phyloP scores from a whole-genome alignment of 805 yeast species.

The Starmerella gropengiesseri region DNA sequence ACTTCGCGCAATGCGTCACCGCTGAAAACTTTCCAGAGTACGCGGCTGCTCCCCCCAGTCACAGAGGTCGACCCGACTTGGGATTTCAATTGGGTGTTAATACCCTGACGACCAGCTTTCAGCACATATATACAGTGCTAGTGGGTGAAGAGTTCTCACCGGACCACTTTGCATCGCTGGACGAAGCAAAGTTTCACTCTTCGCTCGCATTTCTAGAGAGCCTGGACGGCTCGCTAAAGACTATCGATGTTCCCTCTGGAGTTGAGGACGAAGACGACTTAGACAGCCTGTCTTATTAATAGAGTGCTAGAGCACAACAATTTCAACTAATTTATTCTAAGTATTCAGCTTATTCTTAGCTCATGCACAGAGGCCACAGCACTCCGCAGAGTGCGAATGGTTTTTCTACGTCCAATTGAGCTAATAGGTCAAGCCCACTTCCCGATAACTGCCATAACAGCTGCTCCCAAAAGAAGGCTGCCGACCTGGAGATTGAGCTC shows the following conservation, averaged over 20 bases:
- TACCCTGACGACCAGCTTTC: slow-evolving; percentile 60
- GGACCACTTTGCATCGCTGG: slow-evolving; percentile 16
- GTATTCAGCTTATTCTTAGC: background rate
- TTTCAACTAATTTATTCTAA: too few relatives aligned
- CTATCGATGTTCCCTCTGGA: background rate
- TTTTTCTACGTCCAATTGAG: background rate
- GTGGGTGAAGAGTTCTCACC: slow-evolving; percentile 34
- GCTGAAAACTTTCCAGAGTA: slow-evolving; percentile 40
- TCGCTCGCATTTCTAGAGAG: slow-evolving; percentile 11
- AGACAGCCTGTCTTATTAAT: slow-evolving; percentile 2
- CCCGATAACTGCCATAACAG: slow-evolving; percentile 63
- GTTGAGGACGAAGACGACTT: slow-evolving; percentile 1
- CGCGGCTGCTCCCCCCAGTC: slow-evolving; percentile 60
- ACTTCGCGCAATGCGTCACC: slow-evolving; percentile 88
- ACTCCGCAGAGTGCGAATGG: too few relatives aligned
- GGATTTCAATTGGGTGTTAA: slow-evolving; percentile 79
- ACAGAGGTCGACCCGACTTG: slow-evolving; percentile 51
- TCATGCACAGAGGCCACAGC: too few relatives aligned
- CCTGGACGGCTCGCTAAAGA: slow-evolving; percentile 7
- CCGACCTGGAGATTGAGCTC: slow-evolving; percentile 35
- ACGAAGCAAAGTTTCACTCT: slow-evolving; percentile 5
- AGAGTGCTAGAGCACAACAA: background rate
- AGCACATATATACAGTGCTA: slow-evolving; percentile 45
- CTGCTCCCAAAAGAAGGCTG: slow-evolving; percentile 46
- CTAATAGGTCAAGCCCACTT: slow-evolving; percentile 49